Percentiles rank a stretch among this genome's conserved stretches.
These are phyloP conservation scores for Primulina eburnea DNA, from an alignment of 257 asterid genomes.

Conservation along the genomic window DNA sequence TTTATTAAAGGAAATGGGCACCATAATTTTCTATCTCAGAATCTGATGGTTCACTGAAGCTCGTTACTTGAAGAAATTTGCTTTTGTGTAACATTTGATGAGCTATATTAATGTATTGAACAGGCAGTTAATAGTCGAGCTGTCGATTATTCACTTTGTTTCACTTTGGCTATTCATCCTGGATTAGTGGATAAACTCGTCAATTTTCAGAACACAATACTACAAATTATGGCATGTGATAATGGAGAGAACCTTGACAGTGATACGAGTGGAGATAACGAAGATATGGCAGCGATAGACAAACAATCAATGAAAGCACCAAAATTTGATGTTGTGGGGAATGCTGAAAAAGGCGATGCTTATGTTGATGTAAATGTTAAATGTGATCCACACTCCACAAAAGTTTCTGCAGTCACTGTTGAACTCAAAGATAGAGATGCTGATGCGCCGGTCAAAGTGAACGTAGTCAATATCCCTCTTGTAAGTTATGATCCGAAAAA, in stretches of 20 bases:
- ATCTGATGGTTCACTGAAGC: background rate
- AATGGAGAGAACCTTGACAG: conserved; percentile 33
- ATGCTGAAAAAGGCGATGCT: conserved; percentile 35
- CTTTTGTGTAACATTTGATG: conserved; percentile 10
- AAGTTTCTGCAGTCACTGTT: conserved; percentile 33
- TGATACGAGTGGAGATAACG: conserved; percentile 35
- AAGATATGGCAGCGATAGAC: conserved; percentile 35
- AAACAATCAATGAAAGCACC: conserved; percentile 27
- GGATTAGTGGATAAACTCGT: conserved; percentile 75
- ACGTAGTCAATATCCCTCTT: conserved; percentile 41
- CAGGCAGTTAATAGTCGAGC: conserved; percentile 76
- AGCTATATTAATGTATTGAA: conserved; percentile 26
- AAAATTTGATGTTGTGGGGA: conserved; percentile 26
- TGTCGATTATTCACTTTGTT: conserved; percentile 86
- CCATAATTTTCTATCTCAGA: conserved; percentile 1
- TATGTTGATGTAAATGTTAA: conserved; percentile 29
- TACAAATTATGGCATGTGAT: conserved; percentile 43
- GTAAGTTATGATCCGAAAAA: conserved; percentile 52
- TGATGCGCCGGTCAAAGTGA: conserved; percentile 27
- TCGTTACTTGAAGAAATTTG: background rate
- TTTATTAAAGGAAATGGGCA: conserved; percentile 10
- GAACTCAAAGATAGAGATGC: conserved; percentile 39
- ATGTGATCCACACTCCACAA: conserved; percentile 20
- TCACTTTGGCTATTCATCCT: conserved; percentile 84
- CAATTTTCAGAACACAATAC: conserved; percentile 66